Percentiles rank a stretch among this genome's conserved stretches.
phyloP scores from a whole-genome alignment of 768 basidiomycete genomes.

The Paxillus involutus region DNA sequence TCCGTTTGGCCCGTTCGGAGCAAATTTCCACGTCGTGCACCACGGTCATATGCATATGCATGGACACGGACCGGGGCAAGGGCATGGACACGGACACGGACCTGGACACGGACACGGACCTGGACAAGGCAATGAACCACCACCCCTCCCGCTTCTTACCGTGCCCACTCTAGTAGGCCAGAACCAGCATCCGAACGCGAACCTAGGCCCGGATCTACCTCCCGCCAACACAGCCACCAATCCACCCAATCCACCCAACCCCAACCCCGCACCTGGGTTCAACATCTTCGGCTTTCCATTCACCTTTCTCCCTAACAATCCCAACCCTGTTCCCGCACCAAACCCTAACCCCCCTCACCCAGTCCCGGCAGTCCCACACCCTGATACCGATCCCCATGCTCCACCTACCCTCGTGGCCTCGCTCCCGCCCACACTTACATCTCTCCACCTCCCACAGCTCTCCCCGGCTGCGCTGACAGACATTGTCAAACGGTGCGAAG shows the following conservation, averaged over 20 bases:
- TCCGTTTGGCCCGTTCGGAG: neutral
- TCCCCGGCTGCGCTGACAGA: slow-evolving; percentile 20
- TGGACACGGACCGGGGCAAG: neutral
- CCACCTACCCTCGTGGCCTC: slow-evolving; percentile 30
- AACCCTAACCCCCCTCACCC: neutral
- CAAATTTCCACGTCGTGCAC: slow-evolving; percentile 3
- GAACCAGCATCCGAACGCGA: neutral
- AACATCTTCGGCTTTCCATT: slow-evolving; percentile 8
- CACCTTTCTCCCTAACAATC: neutral
- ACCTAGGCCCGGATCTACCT: neutral
- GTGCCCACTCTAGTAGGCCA: neutral
- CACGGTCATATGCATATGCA: slow-evolving; percentile 1
- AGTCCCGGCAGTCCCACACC: slow-evolving; percentile 17
- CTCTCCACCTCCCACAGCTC: slow-evolving; percentile 22
- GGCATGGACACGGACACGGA: too few relatives aligned
- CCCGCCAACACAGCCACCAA: neutral
- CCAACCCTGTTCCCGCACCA: slow-evolving; percentile 1
- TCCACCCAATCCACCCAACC: neutral
- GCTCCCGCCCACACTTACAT: slow-evolving; percentile 35
- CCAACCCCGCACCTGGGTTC: neutral
- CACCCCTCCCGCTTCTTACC: slow-evolving; percentile 14
- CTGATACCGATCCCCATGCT: slow-evolving; percentile 21
- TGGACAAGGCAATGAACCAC: slow-evolving; percentile 7
- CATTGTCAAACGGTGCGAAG: slow-evolving; percentile 19
- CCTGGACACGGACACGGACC: neutral